phyloP scores from a whole-genome alignment of 2,329 filamentous ascomycete species.

The Sordariomycetes sp. region DNA sequence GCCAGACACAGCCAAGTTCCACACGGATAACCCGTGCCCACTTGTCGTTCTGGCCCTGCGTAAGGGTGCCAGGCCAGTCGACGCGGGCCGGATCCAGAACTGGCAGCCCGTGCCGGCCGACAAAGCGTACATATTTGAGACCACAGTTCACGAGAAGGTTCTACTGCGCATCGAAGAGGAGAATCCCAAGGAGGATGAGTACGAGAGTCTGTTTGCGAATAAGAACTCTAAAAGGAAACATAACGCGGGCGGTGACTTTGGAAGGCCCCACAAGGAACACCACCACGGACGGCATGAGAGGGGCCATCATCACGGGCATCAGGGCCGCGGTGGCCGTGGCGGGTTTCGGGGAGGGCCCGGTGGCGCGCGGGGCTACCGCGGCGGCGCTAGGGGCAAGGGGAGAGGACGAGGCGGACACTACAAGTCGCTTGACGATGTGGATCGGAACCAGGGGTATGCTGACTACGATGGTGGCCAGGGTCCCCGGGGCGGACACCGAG shows the following conservation, averaged over 20 bases:
- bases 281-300: constrained; percentile 13
- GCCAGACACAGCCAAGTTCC: constrained; percentile 52
- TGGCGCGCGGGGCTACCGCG: constrained; percentile 23
- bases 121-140: constrained; percentile 67
- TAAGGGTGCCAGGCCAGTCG: constrained; percentile 64
- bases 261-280: not conserved
- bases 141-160: constrained; percentile 76
- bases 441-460: constrained; percentile 30
- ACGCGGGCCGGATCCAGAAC: constrained; percentile 70
- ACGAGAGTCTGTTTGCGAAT: constrained; percentile 51
- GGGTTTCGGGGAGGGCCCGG: constrained; percentile 17
- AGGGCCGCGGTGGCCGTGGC: constrained; percentile 25
- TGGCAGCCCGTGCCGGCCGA: constrained; percentile 71
- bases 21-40: constrained; percentile 71
- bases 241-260: constrained; percentile 28
- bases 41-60: constrained; percentile 75
- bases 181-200: constrained; percentile 47
- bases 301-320: constrained; percentile 20
- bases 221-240: constrained; percentile 53
- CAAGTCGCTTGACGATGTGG: constrained; percentile 57
- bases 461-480: constrained; percentile 32
- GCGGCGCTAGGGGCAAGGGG: constrained; percentile 30
- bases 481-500: constrained; percentile 5
- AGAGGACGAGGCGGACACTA: constrained; percentile 44
- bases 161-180: constrained; percentile 73